Evolutionary conservation across 768 basidiomycete species (phyloP), one percentile per base, ranked within the genome.

Genomic region (Podaxis mareebaensis): DNA sequence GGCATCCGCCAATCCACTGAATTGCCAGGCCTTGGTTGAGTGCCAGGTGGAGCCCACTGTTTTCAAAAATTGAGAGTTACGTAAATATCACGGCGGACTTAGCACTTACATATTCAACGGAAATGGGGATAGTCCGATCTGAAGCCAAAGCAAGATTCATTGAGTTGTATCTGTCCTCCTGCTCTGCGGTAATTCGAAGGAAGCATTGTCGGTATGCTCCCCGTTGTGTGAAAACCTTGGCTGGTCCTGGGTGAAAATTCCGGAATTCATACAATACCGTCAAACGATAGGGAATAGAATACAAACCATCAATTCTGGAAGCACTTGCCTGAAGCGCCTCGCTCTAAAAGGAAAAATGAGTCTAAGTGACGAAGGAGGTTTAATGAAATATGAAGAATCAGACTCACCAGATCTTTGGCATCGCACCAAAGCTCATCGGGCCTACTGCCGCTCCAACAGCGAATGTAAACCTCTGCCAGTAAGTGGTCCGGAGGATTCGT

Each of bases 131-230:
- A 0, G 86, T 88, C 65, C 83, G 78, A 26, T 87, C 79, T 40
- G 77, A 74, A 26, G 79, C 75, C 15, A 91, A 77, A 15, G 80
- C 76, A 15, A 92, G 75, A 68, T 90, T 86, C n/a, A 84, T 83
- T 3, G 84, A 77, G 26, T 77, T 77, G 64, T 75, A 83, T 20
- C 85, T 79, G 55, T 84, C 79, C 28, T 73, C 75, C 67, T 85
- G 84, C 36, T 83, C 79, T 33, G 79, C 77, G 8, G 82, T 78
- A 28, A 91, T 80, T 33, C 87, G 83, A 69, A 91, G 77, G 67
- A 92, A 85, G 58, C 86, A 79, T 68, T 92, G 90, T 56, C 85
- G 80, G 71, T 86, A 91, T 74, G 83, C 84, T 33, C 89, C 89
- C 28, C 90, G 83, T 71, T 84, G 75, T 2, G 84, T 85, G 66